Evolutionary conservation across 164 flowering plant species (phyloP), one percentile per base, ranked within the genome.

Genomic region (Dillenia turbinata): DNA sequence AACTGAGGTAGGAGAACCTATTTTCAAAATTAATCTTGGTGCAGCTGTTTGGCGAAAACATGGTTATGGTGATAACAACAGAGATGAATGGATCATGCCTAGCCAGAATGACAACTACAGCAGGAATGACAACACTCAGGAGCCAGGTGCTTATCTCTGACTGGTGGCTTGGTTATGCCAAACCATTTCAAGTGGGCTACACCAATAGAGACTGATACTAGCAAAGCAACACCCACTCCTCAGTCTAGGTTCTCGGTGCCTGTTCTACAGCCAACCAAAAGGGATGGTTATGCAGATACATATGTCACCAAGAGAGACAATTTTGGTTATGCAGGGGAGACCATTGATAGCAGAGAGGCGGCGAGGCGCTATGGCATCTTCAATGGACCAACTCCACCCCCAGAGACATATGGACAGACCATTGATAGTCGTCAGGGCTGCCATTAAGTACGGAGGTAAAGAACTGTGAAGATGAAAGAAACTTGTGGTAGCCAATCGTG

Each of bases 91-190:
- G 72, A 51, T 50, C 47, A 70, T 48, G 47, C 63, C 72, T 1
- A 54, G 16, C 24, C 56, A 62, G 12, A 62, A 55, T 10, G 43
- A 26, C 33, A 12, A 16, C 57, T 46, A 19, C 24, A 40, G 7
- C n/a, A 43, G 56, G 13, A 44, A 9, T 33, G 40, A 33, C 40
- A 6, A 33, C 40, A 33, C 40, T 4, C 40, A 26, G 55, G 59
- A 72, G 16, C 59, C 77, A 9, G 17, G 51, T 0, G 45, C n/a
- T 65, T 52, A 54, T 17, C 63, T 57, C 68, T n/a, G 1, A 26
- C 51, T 9, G 71, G 74, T 8, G 70, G 66, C 0, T 52, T 76
- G 75, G 43, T 56, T 8, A 68, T 62, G 68, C 81, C 81, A 5
- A 71, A 48, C 54, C 72, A 14, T 3, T 19, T 56, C 46, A 60